Evolutionary conservation across 495 filamentous ascomycete species (phyloP), one percentile per base, ranked within the genome.

Genomic region (Aspergillus saccharolyticus): DNA sequence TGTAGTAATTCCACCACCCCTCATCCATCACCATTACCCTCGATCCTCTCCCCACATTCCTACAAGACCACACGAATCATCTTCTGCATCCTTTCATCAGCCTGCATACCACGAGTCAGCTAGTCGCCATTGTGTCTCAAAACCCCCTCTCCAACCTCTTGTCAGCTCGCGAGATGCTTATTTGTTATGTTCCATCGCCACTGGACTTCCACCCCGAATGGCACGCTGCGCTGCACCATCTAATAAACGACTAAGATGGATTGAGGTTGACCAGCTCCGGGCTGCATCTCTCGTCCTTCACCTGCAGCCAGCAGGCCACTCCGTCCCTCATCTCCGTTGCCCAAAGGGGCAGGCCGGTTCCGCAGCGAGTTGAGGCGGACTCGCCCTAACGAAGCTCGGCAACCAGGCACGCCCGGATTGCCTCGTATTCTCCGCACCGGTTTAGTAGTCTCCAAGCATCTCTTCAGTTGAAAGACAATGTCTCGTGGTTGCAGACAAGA

Each of bases 301-400:
- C 6, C 33, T 39, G 33, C 33, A 12, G 4, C 33, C 4, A 39
- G 33, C 33, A 39, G 33, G 33, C 33, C 33, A 39, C 33, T 39
- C 33, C 2, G 33, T 12, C 33, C 5, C 33, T 12, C 33, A 39
- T 39, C n/a, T n/a, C 33, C 7, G 33, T 39, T 39, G 33, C 33
- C 33, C 14, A 39, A 39, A 39, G 33, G 33, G 33, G 33, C 33
- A 39, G 12, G 33, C 33, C 33, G 33, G 5, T 2, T 39, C 33
- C 33, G 33, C 33, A 2, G 33, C 33, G 33, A 39, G 66, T 66
- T 25, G 76, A 57, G 1, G 74, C 76, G 55, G 74, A 76, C 25
- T 73, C 55, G 17, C 74, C 73, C 74, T 73, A 76, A 55, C 65
- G 45, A 14, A 78, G 60, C 50, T 78, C 74, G 7, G 74, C 66